Evolutionary conservation across 345 rosid genomes (phyloP), one percentile per base, ranked within the genome.

Genomic region (Mangifera indica): DNA sequence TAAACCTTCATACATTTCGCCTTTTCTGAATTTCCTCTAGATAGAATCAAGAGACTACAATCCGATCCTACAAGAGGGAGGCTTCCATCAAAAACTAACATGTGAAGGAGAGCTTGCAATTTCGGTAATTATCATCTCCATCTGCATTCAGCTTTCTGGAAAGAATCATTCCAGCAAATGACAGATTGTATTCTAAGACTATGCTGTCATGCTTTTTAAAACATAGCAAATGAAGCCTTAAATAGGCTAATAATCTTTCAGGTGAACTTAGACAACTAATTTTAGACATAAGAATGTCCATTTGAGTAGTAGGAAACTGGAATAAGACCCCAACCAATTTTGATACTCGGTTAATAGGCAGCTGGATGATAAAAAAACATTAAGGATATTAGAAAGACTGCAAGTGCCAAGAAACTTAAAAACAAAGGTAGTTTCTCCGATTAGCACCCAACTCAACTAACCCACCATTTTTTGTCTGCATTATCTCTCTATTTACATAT

Each of bases 321-420:
- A 26, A 58, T 13, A 25, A n/a, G 5, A 20, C 13, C 11, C 20
- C 26, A n/a, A 37, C 58, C 45, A 25, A 37, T 29, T 66, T 51
- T 69, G 46, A 48, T 44, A 2, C 54, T 32, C 32, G 29, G 26
- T 60, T 78, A 83, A 79, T 73, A 83, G 69, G 78, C 86, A 80
- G 65, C 61, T 84, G 32, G 98, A 92, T 76, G 67, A n/a, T n/a
- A n/a, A 70, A 32, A 88, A 81, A 72, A 93, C 92, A 3, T 89
- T 85, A 17, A 91, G 78, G 88, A 89, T 91, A 82, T 76, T 93
- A 74, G 98, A 93, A 83, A 84, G 98, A 66, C 83, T 91, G 45
- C 97, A 93, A 79, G 81, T 75, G 60, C 98, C 97, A 7, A 88
- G 81, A 77, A 81, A 83, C 84, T 79, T 82, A 53, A 87, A 77